These are phyloP conservation scores for Alternaria hordeiaustralica DNA, from an alignment of 2,329 filamentous ascomycete genomes.

Conservation along the genomic window DNA sequence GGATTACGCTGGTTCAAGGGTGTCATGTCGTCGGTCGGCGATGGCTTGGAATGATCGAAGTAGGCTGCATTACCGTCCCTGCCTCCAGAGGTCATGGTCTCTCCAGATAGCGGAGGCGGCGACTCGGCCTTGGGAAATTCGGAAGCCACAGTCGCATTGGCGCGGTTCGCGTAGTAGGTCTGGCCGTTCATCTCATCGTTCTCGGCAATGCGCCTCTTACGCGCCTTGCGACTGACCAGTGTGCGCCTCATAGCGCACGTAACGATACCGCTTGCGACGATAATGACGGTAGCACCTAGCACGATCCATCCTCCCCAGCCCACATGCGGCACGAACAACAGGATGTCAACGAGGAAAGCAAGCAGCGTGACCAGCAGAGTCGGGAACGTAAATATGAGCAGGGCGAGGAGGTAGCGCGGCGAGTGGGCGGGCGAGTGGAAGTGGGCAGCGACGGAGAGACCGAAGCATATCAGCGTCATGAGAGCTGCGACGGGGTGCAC, in stretches of 20 bases:
- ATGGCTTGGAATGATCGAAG: constrained; percentile 67
- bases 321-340: constrained; percentile 93
- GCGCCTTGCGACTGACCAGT: constrained; percentile 88
- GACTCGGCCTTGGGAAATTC: constrained; percentile 60
- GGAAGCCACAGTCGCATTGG: constrained; percentile 33
- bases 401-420: constrained; percentile 79
- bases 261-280: constrained; percentile 80
- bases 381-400: constrained; percentile 86
- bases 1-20: constrained; percentile 72
- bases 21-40: constrained; percentile 70
- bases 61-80: constrained; percentile 67
- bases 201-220: constrained; percentile 87
- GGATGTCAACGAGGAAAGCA: constrained; percentile 89
- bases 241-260: constrained; percentile 95
- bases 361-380: constrained; percentile 83
- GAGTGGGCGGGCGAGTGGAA: constrained; percentile 89
- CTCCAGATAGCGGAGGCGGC: constrained; percentile 58
- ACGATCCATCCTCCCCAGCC: constrained; percentile 95
- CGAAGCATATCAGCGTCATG: constrained; percentile 82
- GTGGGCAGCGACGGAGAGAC: constrained; percentile 80
- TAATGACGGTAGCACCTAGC: constrained; percentile 83
- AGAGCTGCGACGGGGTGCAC: constrained; percentile 91
- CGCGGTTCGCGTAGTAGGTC: constrained; percentile 74
- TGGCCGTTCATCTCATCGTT: constrained; percentile 98
- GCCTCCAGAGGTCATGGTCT: constrained; percentile 64